Evolutionary conservation across 1,284 basidiomycete genomes (phyloP).

Genomic region (Leccinum subrobustum): DNA sequence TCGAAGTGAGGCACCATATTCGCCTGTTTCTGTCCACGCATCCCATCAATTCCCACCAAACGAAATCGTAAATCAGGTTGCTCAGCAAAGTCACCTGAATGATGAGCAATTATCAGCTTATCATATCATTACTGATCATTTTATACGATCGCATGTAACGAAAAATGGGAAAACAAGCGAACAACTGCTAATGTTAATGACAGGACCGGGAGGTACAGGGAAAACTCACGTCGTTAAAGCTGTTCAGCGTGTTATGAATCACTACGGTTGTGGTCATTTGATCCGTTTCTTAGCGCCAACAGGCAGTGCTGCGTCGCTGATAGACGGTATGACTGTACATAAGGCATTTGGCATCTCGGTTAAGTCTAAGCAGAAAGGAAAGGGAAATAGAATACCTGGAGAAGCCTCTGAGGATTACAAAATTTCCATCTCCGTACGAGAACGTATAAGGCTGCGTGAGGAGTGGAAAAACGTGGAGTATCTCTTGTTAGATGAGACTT

Average conservation of each 20-base stretch:
- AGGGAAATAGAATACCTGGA: neutral
- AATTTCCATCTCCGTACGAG: neutral
- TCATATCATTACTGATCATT: neutral
- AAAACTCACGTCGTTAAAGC: constrained; percentile 2
- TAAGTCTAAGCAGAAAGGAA: constrained; percentile 1
- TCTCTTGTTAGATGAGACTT: neutral
- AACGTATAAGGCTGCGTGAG: neutral
- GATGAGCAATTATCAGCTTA: neutral
- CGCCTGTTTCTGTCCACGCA: neutral
- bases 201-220: neutral
- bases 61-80: neutral
- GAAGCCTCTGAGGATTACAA: neutral
- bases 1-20: neutral
- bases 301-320: neutral
- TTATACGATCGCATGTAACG: neutral
- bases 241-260: neutral
- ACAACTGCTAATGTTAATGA: constrained; percentile 4
- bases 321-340: constrained; percentile 5
- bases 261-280: neutral
- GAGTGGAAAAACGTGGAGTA: neutral
- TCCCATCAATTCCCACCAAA: neutral
- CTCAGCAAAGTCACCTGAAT: neutral
- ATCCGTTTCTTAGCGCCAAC: constrained; percentile 2
- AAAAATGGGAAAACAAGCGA: neutral
- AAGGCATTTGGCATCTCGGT: constrained; percentile 6